phyloP scores from a whole-genome alignment of 176 grass and related monocot species.

The Triticum dicoccoides region DNA sequence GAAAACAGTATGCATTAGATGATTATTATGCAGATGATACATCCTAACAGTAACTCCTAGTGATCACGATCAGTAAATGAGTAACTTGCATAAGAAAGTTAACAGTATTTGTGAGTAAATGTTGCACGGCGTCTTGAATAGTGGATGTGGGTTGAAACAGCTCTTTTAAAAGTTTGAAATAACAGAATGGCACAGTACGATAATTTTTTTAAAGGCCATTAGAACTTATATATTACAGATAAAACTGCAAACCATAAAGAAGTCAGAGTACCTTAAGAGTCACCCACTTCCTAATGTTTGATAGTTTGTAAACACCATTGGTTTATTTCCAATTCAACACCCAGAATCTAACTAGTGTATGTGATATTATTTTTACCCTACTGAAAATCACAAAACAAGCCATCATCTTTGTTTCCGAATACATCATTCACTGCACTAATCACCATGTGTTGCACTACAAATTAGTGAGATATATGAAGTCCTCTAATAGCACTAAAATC shows the following conservation, averaged over 20 bases:
- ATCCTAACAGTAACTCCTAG: background rate
- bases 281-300: background rate
- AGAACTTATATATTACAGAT: background rate
- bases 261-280: conserved; percentile 2
- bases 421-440: background rate
- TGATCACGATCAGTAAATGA: background rate
- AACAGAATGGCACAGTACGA: background rate
- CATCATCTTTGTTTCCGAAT: background rate
- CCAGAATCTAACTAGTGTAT: background rate
- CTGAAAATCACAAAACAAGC: background rate
- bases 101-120: background rate
- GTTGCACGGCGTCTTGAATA: background rate
- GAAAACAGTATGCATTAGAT: conserved; percentile 4
- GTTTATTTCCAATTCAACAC: background rate
- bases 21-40: background rate
- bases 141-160: background rate
- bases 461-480: background rate
- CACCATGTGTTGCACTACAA: background rate
- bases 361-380: background rate
- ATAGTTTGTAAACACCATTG: background rate
- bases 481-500: background rate
- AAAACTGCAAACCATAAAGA: background rate
- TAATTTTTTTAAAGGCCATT: background rate
- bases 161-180: background rate
- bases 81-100: background rate